Evolutionary conservation across 2,329 filamentous ascomycete genomes (phyloP), one percentile per base, ranked within the genome.

Genomic region (Coniosporium tulheliwenetii): DNA sequence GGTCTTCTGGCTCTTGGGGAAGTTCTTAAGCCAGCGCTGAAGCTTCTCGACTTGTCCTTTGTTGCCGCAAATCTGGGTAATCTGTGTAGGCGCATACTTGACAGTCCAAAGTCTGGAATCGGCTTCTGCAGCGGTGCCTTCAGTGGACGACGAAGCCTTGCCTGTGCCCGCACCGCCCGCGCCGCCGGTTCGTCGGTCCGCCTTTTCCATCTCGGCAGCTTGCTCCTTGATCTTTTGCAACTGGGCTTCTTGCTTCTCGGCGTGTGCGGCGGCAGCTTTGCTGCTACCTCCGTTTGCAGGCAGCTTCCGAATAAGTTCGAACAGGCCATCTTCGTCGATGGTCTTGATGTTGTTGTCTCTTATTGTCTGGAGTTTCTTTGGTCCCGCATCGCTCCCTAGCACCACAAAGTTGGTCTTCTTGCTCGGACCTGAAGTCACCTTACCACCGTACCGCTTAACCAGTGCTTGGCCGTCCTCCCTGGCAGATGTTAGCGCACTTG

Each of bases 371-470:
- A 98, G 69, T 58, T 98, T 98, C 60, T 81, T 93, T 1, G 91
- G 91, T 0, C 91, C 91, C 16, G 93, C 91, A 58, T 96, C 91
- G 19, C 73, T 73, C 36, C 91, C 91, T 2, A 98, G 71, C 12
- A 98, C 84, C 37, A 98, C 86, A 55, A 85, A 98, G 53, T 74
- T 91, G 1, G 93, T 98, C 61, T 94, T 96, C 54, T 79, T 82
- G 56, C 89, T 96, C 14, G 93, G 91, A 5, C 77, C 79, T 8
- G 68, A 70, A 8, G 81, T 93, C 16, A 94, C 79, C 61, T 94
- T 96, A 40, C 91, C 91, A 35, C 91, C 93, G 57, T 95, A 93
- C 46, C 80, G 77, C 59, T 98, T 98, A 42, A 96, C 85, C 13
- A 98, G 67, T 36, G 74, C 78, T 48, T 87, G 80, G 1, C 77